Base-by-base conservation (phyloP, 805 yeast species). In the Cephaloascus fragrans region DNA sequence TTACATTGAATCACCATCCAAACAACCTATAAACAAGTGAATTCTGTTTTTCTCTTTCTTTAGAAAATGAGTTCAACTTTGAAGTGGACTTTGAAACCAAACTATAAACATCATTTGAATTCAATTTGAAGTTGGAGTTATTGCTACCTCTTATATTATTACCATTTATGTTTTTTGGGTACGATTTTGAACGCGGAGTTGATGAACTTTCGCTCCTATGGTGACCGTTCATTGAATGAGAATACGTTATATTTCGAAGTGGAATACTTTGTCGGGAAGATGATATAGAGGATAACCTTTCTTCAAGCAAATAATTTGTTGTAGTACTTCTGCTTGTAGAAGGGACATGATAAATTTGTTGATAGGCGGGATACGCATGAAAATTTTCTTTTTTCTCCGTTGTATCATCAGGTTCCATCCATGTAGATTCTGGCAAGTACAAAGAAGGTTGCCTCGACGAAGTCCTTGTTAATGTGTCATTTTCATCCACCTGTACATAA, bases 341-440 rank as follows among this genome's bases (percentile, higher is more conserved):
- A n/a, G n/a, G n/a, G n/a, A n/a, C n/a, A n/a, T n/a, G n/a, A n/a
- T n/a, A n/a, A n/a, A n/a, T n/a, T n/a, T n/a, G n/a, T n/a, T n/a
- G n/a, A n/a, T n/a, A n/a, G n/a, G n/a, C n/a, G n/a, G n/a, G n/a
- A n/a, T n/a, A n/a, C n/a, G n/a, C n/a, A n/a, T n/a, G n/a, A n/a
- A n/a, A n/a, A n/a, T n/a, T n/a, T n/a, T n/a, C n/a, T n/a, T n/a
- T 23, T 23, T 6, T 8, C 12, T 23, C 28, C 4, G 9, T 18
- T 18, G 4, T 32, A 19, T 54, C 61, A 38, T 53, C 47, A 3
- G 76, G 70, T 39, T 72, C 77, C 77, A 73, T 71, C 78, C 79
- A 73, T 40, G 64, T 67, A 16, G 68, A 60, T 34, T 69, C 75
- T 12, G 67, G 54, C 3, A 59, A 52, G 46, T 71, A 65, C 33